phyloP scores from a whole-genome alignment of 2,329 filamentous ascomycete species.

The Zymoseptoria passerinii region DNA sequence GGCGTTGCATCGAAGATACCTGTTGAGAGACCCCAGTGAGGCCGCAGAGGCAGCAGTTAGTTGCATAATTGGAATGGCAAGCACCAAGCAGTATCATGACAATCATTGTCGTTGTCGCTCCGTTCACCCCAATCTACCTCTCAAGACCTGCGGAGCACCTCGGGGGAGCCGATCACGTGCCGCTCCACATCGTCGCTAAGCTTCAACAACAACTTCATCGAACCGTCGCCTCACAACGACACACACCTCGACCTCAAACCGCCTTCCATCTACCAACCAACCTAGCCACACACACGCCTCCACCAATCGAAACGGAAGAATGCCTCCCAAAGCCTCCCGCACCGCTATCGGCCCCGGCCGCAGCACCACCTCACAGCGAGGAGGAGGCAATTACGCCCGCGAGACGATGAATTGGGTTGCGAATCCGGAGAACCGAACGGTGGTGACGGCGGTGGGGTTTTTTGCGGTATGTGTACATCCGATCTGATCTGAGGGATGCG shows the following conservation, averaged over 20 bases:
- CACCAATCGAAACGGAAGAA: not conserved
- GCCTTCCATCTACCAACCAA: no score
- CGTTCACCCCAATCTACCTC: not conserved
- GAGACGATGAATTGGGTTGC: constrained; percentile 36
- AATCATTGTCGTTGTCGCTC: not conserved
- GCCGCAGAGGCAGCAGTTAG: no score
- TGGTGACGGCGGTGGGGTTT: constrained; percentile 41
- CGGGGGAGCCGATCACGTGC: not conserved
- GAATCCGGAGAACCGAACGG: constrained; percentile 41
- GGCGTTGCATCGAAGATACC: not conserved
- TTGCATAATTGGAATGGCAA: no score
- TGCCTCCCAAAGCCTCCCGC: not conserved
- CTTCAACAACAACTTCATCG: not conserved
- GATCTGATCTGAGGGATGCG: not conserved
- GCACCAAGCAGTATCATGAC: not conserved
- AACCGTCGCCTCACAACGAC: no score
- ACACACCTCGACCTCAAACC: no score
- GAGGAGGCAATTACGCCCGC: constrained; percentile 17
- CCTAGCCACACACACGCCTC: no score
- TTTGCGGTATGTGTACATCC: constrained; percentile 41
- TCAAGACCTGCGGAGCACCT: not conserved
- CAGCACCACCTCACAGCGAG: not conserved
- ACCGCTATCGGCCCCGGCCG: not conserved
- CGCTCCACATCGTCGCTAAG: not conserved
- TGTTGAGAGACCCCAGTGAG: not conserved